phyloP scores from a whole-genome alignment of 139 green algal genomes.

The Tetradesmus obliquus region DNA sequence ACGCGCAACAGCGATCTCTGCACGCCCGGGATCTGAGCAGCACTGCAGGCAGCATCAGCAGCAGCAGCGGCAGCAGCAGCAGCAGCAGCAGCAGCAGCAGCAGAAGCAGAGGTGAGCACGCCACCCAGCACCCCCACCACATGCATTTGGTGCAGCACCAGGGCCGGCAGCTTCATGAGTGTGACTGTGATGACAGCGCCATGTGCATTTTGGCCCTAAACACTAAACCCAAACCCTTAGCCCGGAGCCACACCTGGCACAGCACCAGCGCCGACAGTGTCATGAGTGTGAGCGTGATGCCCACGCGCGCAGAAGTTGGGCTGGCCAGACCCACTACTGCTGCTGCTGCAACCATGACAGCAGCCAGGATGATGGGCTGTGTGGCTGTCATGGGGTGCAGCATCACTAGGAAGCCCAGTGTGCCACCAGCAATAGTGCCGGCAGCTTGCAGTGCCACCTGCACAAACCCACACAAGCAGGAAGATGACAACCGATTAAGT shows the following conservation, averaged over 20 bases:
- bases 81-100: neutral
- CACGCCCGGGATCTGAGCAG: neutral
- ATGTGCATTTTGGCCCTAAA: constrained; percentile 14
- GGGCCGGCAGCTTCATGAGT: constrained; percentile 46
- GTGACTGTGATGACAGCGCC: constrained; percentile 31
- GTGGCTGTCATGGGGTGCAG: constrained; percentile 45
- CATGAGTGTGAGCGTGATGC: constrained; percentile 49
- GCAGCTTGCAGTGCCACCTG: neutral
- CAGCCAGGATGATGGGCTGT: constrained; percentile 52
- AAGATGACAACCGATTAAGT: too few species aligned
- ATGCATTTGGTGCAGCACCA: constrained; percentile 43
- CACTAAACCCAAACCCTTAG: neutral
- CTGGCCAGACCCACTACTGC: constrained; percentile 37
- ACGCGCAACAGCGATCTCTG: constrained; percentile 19
- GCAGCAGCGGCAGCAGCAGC: neutral
- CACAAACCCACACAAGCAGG: neutral
- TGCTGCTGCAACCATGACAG: constrained; percentile 46
- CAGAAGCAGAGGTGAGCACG: neutral
- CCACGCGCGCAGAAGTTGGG: neutral
- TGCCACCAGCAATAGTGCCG: neutral
- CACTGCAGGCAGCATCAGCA: constrained; percentile 12
- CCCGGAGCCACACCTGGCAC: neutral
- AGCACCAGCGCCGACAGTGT: constrained; percentile 42
- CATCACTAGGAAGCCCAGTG: constrained; percentile 55
- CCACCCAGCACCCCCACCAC: neutral